These are phyloP conservation scores for Solanum aculeatissimum DNA, from an alignment of 305 asterid species.

Conservation along the genomic window DNA sequence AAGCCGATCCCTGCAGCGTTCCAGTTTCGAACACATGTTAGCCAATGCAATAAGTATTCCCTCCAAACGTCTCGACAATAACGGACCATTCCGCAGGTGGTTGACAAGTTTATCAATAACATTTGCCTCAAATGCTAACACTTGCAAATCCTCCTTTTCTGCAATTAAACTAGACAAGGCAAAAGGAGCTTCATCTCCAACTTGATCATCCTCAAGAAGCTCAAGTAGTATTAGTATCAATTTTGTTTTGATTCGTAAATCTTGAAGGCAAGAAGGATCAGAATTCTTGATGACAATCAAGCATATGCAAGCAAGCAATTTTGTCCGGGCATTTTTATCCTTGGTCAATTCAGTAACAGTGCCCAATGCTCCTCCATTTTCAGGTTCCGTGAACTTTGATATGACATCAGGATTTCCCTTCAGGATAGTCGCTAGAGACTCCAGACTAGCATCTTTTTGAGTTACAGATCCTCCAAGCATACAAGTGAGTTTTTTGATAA, in stretches of 20 bases:
- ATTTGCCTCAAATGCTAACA: constrained; percentile 56
- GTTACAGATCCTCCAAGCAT: constrained; percentile 73
- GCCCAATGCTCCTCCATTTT: constrained; percentile 58
- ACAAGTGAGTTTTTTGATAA: constrained; percentile 49
- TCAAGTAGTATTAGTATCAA: constrained; percentile 58
- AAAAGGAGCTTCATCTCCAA: constrained; percentile 90
- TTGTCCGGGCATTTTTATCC: constrained; percentile 76
- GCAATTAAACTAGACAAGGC: constrained; percentile 59
- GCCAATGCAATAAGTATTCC: constrained; percentile 75
- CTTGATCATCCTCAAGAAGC: constrained; percentile 90
- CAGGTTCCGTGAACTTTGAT: constrained; percentile 52
- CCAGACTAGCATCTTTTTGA: constrained; percentile 89
- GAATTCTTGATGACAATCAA: constrained; percentile 64
- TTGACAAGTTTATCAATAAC: constrained; percentile 54
- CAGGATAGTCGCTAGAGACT: constrained; percentile 63
- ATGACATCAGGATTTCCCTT: constrained; percentile 68
- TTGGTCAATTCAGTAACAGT: constrained; percentile 53
- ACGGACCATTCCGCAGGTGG: constrained; percentile 40
- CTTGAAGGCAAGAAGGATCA: constrained; percentile 43
- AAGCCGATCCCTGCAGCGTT: constrained; percentile 74
- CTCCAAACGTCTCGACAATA: constrained; percentile 51
- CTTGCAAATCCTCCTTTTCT: constrained; percentile 80
- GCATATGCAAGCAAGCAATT: constrained; percentile 76
- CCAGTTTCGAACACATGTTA: constrained; percentile 71
- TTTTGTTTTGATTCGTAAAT: constrained; percentile 40